Conservation (phyloP, 2,329 filamentous ascomycete species). For the Mycosphaerella sp. region DNA sequence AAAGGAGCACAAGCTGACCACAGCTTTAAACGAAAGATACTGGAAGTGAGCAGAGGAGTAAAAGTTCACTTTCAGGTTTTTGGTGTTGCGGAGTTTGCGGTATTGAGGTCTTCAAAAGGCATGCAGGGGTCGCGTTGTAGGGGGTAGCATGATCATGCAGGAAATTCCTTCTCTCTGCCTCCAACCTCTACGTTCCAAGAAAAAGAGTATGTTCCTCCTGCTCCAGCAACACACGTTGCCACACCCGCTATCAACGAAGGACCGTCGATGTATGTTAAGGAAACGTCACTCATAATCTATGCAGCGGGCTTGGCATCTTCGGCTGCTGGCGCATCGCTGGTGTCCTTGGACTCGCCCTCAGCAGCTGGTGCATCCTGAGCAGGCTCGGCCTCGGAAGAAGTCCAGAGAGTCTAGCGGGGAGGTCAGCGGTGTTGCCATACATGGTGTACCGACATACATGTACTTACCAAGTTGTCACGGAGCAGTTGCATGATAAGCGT, state of each 20-base stretch:
- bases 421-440: constrained; percentile 20
- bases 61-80: constrained; percentile 18
- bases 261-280: constrained; percentile 22
- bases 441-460: background rate
- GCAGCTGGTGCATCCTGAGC: constrained; percentile 44
- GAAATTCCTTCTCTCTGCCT: constrained; percentile 19
- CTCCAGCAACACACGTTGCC: constrained; percentile 21
- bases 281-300: constrained; percentile 26
- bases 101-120: constrained; percentile 17
- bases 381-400: constrained; percentile 93
- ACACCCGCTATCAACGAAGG: constrained; percentile 21
- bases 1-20: constrained; percentile 4
- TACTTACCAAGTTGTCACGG: constrained; percentile 79
- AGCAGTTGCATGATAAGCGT: constrained; percentile 98
- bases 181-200: constrained; percentile 25
- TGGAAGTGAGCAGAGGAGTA: background rate
- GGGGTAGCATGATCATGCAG: constrained; percentile 18
- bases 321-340: constrained; percentile 53
- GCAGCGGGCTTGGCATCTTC: constrained; percentile 44
- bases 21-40: constrained; percentile 2
- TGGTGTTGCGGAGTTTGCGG: constrained; percentile 11
- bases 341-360: constrained; percentile 48
- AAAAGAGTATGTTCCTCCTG: constrained; percentile 22
- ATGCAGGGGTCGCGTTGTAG: constrained; percentile 12
- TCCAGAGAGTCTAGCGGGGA: constrained; percentile 80